These are phyloP conservation scores for Calendula officinalis DNA, from an alignment of 129 eudicot species.

Conservation along the genomic window DNA sequence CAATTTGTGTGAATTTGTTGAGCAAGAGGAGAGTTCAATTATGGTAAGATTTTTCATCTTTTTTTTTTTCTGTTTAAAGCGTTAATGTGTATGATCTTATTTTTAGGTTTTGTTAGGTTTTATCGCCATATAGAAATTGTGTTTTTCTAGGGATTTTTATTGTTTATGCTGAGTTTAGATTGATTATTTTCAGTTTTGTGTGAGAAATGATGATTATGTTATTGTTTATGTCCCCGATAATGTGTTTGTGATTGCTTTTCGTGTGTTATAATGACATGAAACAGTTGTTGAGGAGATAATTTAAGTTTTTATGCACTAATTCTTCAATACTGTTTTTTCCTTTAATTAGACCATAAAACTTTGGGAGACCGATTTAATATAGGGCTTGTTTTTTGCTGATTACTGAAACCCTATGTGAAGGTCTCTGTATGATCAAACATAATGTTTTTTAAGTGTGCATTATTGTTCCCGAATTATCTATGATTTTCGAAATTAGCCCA, in stretches of 20 bases:
- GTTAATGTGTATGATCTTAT: not conserved
- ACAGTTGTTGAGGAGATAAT: not conserved
- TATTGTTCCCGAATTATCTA: not conserved
- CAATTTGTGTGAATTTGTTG: slow-evolving; percentile 3
- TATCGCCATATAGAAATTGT: not conserved
- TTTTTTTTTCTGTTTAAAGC: not conserved
- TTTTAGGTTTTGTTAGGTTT: not conserved
- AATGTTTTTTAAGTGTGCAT: not conserved
- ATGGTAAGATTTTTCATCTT: slow-evolving; percentile 8
- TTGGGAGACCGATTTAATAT: not conserved
- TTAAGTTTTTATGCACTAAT: too few relatives aligned
- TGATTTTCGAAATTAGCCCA: not conserved
- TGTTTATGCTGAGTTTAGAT: not conserved
- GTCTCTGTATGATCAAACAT: not conserved
- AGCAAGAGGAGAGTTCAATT: slow-evolving; percentile 18
- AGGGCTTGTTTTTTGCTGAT: not conserved
- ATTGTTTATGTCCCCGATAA: too few relatives aligned
- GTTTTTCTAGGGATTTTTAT: not conserved
- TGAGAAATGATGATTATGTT: not conserved
- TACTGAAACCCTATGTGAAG: not conserved
- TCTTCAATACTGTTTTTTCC: not conserved
- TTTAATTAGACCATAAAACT: not conserved
- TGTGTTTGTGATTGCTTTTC: slow-evolving; percentile 4
- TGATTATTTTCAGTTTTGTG: not conserved
- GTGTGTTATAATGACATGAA: not conserved